Evolutionary conservation across 352 stramenopile species (phyloP), one percentile per base, ranked within the genome.

Genomic region (Globisporangium rhizosaccharum): DNA sequence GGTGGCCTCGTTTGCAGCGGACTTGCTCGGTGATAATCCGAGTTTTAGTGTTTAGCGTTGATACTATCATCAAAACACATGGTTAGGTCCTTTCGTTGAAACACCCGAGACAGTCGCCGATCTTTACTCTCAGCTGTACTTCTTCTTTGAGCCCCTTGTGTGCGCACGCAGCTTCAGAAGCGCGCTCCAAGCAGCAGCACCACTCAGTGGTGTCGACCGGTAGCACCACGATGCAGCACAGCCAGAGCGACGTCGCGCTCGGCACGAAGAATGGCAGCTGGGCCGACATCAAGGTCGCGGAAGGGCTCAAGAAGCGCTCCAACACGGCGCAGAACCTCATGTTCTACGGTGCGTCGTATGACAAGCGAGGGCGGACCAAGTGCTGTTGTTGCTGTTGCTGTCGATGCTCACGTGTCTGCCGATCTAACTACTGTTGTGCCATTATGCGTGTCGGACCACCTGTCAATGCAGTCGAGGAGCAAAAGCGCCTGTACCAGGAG

Each of bases 251-350:
- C 51, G 73, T 88, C 28, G 73, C 77, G 59, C 66, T 90, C 33
- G 77, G 79, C 59, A 84, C 69, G 36, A 57, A 73, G 28, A 81
- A 80, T 59, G 78, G 79, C 54, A 80, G 69, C 44, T 88, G 78
- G 78, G 74, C 79, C 48, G 75, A 88, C 59, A 64, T 90, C 53
- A 88, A 90, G 63, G 53, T 75, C 56, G 75, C 77, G 11, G 79
- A 90, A 53, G 75, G 79, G 17, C 73, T 90, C 55, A 85, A 85
- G 63, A 88, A 88, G 72, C 79, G 79, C 65, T 85, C 77, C 57
- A 90, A 88, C 59, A 90, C 79, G 59, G 78, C 78, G 54, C 79
- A 90, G 62, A 90, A 90, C 56, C 76, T 90, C 44, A 70, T 85
- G 59, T 90, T 88, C 42, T 90, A 90, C 76, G 77, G 79, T 89